A percentile compares a stretch with the other conserved stretches of the same genome.
phyloP scores from a whole-genome alignment of 2,329 filamentous ascomycete species.

The Fusarium coffeatum region DNA sequence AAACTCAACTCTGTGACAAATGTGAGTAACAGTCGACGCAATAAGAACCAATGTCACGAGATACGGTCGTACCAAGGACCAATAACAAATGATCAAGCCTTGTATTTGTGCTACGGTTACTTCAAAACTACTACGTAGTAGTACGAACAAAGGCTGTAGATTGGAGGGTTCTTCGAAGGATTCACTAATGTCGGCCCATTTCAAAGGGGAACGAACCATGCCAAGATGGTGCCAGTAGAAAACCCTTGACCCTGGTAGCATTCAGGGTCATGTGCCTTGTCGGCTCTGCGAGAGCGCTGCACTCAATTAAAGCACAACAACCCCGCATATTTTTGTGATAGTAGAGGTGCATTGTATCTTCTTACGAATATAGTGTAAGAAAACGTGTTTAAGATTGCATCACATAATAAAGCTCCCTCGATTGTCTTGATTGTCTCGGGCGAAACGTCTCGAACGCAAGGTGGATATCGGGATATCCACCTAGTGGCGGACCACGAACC shows the following conservation, averaged over 20 bases:
- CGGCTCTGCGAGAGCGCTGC: neutral
- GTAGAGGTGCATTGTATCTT: too few species aligned
- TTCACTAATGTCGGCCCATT: neutral
- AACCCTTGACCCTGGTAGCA: neutral
- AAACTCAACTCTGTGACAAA: neutral
- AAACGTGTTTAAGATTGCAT: neutral
- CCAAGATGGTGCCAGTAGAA: neutral
- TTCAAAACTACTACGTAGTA: too few species aligned
- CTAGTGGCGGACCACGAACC: neutral
- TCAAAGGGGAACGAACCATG: neutral
- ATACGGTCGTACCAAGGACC: neutral
- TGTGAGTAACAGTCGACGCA: accelerated
- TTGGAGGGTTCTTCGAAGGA: neutral
- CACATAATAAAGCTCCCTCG: too few species aligned
- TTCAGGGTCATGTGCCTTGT: neutral
- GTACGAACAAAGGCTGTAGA: neutral
- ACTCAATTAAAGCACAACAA: neutral
- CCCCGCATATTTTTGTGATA: too few species aligned
- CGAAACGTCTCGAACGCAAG: neutral
- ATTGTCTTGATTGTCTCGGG: neutral
- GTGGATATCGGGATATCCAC: too few species aligned
- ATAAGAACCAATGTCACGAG: neutral
- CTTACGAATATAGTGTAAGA: too few species aligned
- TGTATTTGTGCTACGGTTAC: neutral
- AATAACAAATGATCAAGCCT: neutral